Evolutionary conservation across 78 protist genomes (phyloP).

Genomic region (Acrasis kona): DNA sequence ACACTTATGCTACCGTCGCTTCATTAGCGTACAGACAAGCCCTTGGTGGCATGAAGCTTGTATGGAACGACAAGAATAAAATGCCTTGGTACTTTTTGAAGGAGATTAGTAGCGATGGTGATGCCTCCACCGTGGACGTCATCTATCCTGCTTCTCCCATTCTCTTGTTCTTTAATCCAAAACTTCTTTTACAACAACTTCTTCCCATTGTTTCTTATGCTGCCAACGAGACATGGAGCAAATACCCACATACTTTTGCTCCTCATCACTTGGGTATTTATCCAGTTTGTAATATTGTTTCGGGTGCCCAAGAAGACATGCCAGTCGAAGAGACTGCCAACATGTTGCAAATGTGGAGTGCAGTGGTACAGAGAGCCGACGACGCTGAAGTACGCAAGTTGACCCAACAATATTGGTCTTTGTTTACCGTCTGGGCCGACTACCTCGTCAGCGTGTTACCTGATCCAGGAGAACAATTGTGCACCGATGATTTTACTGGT

Average conservation of each 20-base stretch:
- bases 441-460: conserved; percentile 11
- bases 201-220: conserved; percentile 22
- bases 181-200: not conserved
- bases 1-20: conserved; percentile 11
- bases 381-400: no score
- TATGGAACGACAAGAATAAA: no score
- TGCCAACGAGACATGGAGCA: conserved; percentile 9
- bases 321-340: conserved; percentile 40
- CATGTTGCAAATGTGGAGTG: conserved; percentile 7
- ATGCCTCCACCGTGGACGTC: conserved; percentile 32
- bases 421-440: conserved; percentile 17
- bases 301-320: conserved; percentile 29
- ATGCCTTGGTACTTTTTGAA: conserved; percentile 19
- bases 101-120: conserved; percentile 37
- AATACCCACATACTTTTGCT: conserved; percentile 22
- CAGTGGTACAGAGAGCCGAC: no score
- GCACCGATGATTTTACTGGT: conserved; percentile 48
- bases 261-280: conserved; percentile 36
- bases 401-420: conserved; percentile 4
- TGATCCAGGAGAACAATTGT: conserved; percentile 29
- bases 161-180: not conserved
- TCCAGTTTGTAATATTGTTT: conserved; percentile 12
- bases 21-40: conserved; percentile 5
- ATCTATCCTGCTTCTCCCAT: conserved; percentile 33
- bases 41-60: not conserved